phyloP scores from a whole-genome alignment of 352 stramenopile species.

The Phytophthora sojae region DNA sequence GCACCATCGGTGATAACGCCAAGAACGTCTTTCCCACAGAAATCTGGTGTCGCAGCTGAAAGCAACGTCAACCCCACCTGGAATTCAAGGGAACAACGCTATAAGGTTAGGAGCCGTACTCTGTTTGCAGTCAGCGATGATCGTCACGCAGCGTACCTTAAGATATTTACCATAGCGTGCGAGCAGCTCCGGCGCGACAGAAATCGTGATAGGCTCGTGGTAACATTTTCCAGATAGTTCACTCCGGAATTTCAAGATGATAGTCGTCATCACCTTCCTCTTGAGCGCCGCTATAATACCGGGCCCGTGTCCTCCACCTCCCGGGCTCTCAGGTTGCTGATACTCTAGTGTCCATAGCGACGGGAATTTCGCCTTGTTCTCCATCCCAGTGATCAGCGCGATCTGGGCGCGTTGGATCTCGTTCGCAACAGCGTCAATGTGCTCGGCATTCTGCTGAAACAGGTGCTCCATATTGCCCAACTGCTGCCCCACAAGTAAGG shows the following conservation, averaged over 20 bases:
- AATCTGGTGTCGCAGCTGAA: slow-evolving; percentile 8
- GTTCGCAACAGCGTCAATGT: slow-evolving; percentile 1
- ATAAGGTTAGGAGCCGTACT: neutral
- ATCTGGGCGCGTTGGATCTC: slow-evolving; percentile 6
- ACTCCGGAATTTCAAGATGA: slow-evolving; percentile 11
- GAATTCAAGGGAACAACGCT: neutral
- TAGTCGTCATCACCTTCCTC: slow-evolving; percentile 2
- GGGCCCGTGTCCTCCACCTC: neutral
- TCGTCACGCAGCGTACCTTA: slow-evolving; percentile 1
- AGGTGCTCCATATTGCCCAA: neutral
- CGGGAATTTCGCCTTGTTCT: slow-evolving; percentile 18
- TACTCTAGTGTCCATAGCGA: slow-evolving; percentile 16
- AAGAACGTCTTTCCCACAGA: slow-evolving; percentile 10
- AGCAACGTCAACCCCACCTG: slow-evolving; percentile 11
- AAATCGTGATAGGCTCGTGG: slow-evolving; percentile 15
- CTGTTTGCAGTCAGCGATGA: neutral
- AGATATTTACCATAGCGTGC: slow-evolving; percentile 10
- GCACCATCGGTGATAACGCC: slow-evolving; percentile 7
- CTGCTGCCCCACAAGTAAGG: neutral
- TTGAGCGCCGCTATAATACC: neutral
- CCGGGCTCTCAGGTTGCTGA: neutral
- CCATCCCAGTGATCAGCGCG: slow-evolving; percentile 9
- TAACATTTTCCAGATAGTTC: slow-evolving; percentile 13
- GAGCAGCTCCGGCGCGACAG: neutral
- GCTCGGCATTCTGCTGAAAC: slow-evolving; percentile 8